Conservation (phyloP, 495 filamentous ascomycete species). For the Penicillium lagena region DNA sequence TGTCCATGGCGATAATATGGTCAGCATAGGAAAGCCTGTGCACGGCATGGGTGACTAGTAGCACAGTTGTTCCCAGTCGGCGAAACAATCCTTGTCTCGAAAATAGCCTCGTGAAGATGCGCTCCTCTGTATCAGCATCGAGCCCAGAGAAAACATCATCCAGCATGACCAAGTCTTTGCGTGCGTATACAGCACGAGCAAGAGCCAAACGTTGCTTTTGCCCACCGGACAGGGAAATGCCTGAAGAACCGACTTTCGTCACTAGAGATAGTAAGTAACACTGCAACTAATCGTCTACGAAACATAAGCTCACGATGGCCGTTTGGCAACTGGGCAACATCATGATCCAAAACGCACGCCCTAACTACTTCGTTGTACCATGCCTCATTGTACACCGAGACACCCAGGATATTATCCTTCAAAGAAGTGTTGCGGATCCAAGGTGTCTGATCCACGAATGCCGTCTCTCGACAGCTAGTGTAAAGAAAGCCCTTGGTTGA, state of each 20-base stretch:
- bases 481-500: conserved; percentile 1
- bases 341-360: conserved; percentile 21
- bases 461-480: conserved; percentile 6
- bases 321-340: conserved; percentile 31
- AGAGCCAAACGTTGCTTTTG: conserved; percentile 64
- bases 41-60: conserved; percentile 4
- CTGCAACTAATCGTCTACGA: too few species aligned
- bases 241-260: conserved; percentile 74
- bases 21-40: too few species aligned
- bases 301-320: conserved; percentile 39
- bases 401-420: conserved; percentile 22
- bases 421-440: conserved; percentile 35
- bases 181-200: conserved; percentile 17
- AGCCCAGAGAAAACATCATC: conserved; percentile 35
- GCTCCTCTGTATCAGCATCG: conserved; percentile 1
- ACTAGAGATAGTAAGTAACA: not conserved
- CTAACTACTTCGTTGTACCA: conserved; percentile 28
- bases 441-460: conserved; percentile 30
- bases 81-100: conserved; percentile 5
- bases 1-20: too few species aligned
- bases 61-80: conserved; percentile 2
- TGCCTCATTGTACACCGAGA: conserved; percentile 8
- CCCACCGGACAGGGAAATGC: conserved; percentile 76
- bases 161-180: conserved; percentile 19
- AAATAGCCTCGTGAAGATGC: conserved; percentile 6